phyloP scores from a whole-genome alignment of 2,329 filamentous ascomycete species.

The Dothideomycetes sp. region DNA sequence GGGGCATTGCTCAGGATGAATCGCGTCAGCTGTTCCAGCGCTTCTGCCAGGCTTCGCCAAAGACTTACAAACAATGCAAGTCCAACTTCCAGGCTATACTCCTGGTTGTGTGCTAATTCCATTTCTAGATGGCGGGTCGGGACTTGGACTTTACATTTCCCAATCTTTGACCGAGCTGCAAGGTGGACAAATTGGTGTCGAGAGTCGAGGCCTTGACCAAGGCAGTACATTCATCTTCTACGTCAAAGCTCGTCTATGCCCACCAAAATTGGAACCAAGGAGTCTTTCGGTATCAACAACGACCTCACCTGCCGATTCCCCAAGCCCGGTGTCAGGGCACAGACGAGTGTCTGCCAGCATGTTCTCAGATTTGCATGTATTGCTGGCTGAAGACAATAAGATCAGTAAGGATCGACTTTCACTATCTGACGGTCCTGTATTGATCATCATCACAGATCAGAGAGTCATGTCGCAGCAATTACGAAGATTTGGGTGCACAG shows the following conservation, averaged over 20 bases:
- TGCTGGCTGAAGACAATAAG: constrained; percentile 23
- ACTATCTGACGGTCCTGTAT: too few relatives aligned
- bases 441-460: constrained; percentile 27
- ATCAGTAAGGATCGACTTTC: too few relatives aligned
- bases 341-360: neutral
- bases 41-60: constrained; percentile 59
- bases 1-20: constrained; percentile 27
- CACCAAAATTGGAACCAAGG: neutral
- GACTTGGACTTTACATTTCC: constrained; percentile 59
- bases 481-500: constrained; percentile 19
- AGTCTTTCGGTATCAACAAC: neutral
- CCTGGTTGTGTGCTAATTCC: too few relatives aligned
- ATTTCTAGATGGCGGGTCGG: constrained; percentile 60
- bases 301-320: neutral
- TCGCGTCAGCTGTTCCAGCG: constrained; percentile 49
- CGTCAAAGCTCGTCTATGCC: constrained; percentile 39
- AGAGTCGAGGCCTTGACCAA: constrained; percentile 41
- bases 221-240: constrained; percentile 60
- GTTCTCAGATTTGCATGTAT: constrained; percentile 9
- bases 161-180: constrained; percentile 57
- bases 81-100: too few relatives aligned
- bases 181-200: constrained; percentile 57
- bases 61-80: constrained; percentile 57
- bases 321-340: neutral
- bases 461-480: constrained; percentile 21